Percentiles rank a stretch among this genome's conserved stretches.
phyloP scores from a whole-genome alignment of 2,329 filamentous ascomycete genomes.

The Aspergillus tubingensis region DNA sequence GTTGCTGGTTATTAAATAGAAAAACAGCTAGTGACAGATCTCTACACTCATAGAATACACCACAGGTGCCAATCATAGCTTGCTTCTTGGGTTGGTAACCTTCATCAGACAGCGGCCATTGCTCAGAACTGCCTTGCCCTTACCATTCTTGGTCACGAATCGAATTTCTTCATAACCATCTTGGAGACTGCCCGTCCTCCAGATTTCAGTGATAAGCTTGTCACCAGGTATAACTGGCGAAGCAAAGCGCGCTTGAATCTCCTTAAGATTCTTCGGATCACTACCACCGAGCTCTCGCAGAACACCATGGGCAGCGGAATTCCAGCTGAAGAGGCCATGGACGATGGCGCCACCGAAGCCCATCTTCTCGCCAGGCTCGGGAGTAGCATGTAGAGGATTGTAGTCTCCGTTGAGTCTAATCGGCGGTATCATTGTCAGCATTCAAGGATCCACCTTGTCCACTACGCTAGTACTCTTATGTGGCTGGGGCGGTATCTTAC shows the following conservation, averaged over 20 bases:
- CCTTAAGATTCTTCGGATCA: slow-evolving; percentile 77
- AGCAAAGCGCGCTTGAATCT: slow-evolving; percentile 87
- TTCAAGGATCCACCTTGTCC: neutral
- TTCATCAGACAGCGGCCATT: slow-evolving; percentile 82
- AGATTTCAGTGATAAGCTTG: slow-evolving; percentile 77
- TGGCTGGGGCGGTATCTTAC: slow-evolving; percentile 32
- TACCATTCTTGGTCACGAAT: slow-evolving; percentile 75
- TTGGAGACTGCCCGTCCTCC: slow-evolving; percentile 67
- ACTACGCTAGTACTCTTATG: neutral
- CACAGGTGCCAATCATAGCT: slow-evolving; percentile 54
- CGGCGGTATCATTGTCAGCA: slow-evolving; percentile 13
- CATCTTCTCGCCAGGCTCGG: slow-evolving; percentile 83
- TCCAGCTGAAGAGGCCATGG: slow-evolving; percentile 88
- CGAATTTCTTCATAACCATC: slow-evolving; percentile 78
- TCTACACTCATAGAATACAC: neutral
- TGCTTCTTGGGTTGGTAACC: slow-evolving; percentile 62
- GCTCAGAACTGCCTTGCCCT: slow-evolving; percentile 81
- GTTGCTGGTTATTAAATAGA: no score
- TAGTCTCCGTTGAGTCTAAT: slow-evolving; percentile 84
- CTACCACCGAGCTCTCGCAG: slow-evolving; percentile 72
- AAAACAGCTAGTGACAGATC: no score
- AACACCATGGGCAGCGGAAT: slow-evolving; percentile 72
- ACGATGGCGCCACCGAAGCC: slow-evolving; percentile 88
- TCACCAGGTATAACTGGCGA: slow-evolving; percentile 81
- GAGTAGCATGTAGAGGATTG: slow-evolving; percentile 87